phyloP scores from a whole-genome alignment of 148 eudicot genomes.

The Bassia scoparia region DNA sequence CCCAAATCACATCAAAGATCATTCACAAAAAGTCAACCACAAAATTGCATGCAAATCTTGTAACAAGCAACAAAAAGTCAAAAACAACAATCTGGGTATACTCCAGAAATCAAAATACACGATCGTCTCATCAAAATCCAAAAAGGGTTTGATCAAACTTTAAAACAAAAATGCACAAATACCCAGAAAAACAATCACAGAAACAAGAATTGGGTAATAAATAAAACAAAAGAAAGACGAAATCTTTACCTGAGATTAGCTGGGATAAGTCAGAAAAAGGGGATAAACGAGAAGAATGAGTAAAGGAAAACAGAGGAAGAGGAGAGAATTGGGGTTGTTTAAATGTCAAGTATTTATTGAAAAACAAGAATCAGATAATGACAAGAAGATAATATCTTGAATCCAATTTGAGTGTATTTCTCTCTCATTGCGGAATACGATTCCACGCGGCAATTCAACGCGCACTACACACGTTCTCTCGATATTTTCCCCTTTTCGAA shows the following conservation, averaged over 20 bases:
- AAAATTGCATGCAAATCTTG: neutral
- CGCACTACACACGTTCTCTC: slow-evolving; percentile 32
- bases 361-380: neutral
- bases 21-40: slow-evolving; percentile 1
- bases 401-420: no score
- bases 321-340: neutral
- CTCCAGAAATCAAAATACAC: slow-evolving; percentile 2
- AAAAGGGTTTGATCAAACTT: slow-evolving; percentile 1
- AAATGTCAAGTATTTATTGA: neutral
- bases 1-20: neutral
- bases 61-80: neutral
- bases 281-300: neutral
- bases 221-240: neutral
- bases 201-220: neutral
- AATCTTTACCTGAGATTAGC: neutral
- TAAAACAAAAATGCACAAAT: neutral
- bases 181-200: neutral
- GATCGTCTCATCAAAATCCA: neutral
- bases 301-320: slow-evolving; percentile 1
- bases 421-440: slow-evolving; percentile 1
- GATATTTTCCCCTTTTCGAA: neutral
- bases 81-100: neutral
- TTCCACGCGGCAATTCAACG: slow-evolving; percentile 37
- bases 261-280: neutral
- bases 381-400: neutral